Evolutionary conservation across 2,329 filamentous ascomycete genomes (phyloP).

Genomic region (Cladophialophora psammophila): DNA sequence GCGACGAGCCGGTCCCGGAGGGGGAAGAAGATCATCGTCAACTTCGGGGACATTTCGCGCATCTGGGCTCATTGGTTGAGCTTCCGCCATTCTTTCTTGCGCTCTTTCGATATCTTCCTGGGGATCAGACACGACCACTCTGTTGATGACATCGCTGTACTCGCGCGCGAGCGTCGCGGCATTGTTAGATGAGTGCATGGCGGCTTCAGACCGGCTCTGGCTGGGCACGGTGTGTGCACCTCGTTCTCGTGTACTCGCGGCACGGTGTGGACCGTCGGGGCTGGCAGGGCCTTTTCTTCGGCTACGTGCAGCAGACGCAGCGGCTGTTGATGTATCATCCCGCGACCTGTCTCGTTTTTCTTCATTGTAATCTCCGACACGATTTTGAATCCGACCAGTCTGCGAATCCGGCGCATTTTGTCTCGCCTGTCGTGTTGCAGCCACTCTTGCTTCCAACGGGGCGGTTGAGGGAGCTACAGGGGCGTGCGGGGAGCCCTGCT

Average conservation of each 20-base stretch:
- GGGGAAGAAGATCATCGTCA: constrained; percentile 42
- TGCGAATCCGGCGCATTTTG: constrained; percentile 44
- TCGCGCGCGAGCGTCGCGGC: constrained; percentile 72
- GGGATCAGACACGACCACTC: constrained; percentile 77
- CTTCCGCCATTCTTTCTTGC: constrained; percentile 71
- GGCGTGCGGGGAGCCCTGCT: constrained; percentile 52
- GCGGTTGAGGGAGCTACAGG: constrained; percentile 49
- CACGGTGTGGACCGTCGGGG: constrained; percentile 55
- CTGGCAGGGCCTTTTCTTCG: constrained; percentile 57
- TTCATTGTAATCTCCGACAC: constrained; percentile 52
- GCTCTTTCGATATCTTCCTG: constrained; percentile 76
- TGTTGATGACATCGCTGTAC: constrained; percentile 78
- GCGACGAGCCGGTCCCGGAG: constrained; percentile 50
- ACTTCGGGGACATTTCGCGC: constrained; percentile 55
- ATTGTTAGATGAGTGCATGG: constrained; percentile 63
- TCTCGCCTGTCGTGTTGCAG: constrained; percentile 51
- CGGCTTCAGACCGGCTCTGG: constrained; percentile 46
- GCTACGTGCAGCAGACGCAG: constrained; percentile 49
- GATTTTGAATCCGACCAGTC: constrained; percentile 46
- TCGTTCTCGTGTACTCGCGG: constrained; percentile 51
- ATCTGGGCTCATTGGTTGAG: constrained; percentile 59
- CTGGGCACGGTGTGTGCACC: constrained; percentile 47
- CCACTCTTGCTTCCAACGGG: constrained; percentile 47
- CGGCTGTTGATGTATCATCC: constrained; percentile 45
- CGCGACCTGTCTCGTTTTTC: constrained; percentile 50